Evolutionary conservation across 1,284 basidiomycete genomes (phyloP), one percentile per base, ranked within the genome.

Genomic region (Hypsizygus ulmarius): DNA sequence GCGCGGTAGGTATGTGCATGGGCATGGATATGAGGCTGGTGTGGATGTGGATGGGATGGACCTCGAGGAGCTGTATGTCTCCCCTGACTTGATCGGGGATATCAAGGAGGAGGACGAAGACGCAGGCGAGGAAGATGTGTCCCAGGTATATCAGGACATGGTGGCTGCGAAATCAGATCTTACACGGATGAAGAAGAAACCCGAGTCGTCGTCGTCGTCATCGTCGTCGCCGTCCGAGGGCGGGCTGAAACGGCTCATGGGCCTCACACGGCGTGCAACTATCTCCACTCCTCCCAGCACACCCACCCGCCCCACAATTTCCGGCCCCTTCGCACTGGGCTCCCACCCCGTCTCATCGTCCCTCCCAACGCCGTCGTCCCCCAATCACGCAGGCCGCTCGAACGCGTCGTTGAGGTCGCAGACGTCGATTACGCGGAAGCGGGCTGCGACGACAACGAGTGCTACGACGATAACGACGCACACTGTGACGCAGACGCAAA

Each of bases 281-380:
- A 55, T 55, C 14, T 55, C 21, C 21, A 16, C 37, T 46, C 35
- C 47, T 44, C n/a, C 43, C 49, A 27, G 47, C 49, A 33, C 52
- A 51, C 33, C 49, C 10, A 25, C 53, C 37, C 65, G 65, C 38
- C 66, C 65, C 5, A 39, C 58, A 19, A 73, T 73, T 30, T 72
- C 72, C 10, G 68, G 70, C n/a, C 73, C 73, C 5, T 73, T 71
- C 47, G 65, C 62, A 1, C 62, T 75, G 9, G 72, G 72, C 35
- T 58, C 66, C 1, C 41, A 55, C 14, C 35, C 43, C 6, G 28
- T 52, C 33, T 53, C 55, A 33, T 55, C 58, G 42, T n/a, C 40
- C 51, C 33, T 47, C 43, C 35, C 53, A 38, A 44, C 52, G 45
- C 53, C 49, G 37, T 57, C 51, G 39, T 36, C 19, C 35, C 39